phyloP scores from a whole-genome alignment of 78 protist species.

The Anaeramoeba flamelloides region DNA sequence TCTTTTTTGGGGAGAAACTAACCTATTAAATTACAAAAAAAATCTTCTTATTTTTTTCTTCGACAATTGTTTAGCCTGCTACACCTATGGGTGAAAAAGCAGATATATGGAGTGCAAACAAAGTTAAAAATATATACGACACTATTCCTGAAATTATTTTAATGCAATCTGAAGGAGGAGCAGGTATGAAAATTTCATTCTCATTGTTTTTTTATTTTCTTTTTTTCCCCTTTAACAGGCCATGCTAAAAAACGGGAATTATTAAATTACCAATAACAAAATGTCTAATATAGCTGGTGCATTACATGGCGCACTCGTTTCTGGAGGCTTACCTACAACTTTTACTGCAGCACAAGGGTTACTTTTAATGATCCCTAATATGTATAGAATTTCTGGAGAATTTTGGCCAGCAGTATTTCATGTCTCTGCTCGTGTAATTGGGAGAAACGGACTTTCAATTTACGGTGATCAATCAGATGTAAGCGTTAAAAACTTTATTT shows the following conservation, averaged over 20 bases:
- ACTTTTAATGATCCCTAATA: too few relatives aligned
- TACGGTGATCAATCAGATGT: conserved; percentile 50
- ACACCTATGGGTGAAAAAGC: conserved; percentile 34
- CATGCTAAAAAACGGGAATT: too few relatives aligned
- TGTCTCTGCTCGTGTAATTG: conserved; percentile 36
- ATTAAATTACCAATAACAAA: too few relatives aligned
- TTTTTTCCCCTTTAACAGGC: too few relatives aligned
- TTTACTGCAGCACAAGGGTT: conserved; percentile 31
- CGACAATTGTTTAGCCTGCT: too few relatives aligned
- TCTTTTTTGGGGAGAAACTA: too few relatives aligned
- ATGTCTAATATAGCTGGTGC: conserved; percentile 27
- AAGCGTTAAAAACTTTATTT: conserved; percentile 21
- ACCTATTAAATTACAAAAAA: too few relatives aligned
- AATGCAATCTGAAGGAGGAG: conserved; percentile 55
- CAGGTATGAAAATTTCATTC: too few relatives aligned
- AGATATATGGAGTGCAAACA: conserved; percentile 27
- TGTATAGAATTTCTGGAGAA: conserved; percentile 61
- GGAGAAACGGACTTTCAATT: conserved; percentile 35
- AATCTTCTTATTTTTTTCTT: too few relatives aligned
- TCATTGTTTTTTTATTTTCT: too few relatives aligned
- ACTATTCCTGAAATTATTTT: conserved; percentile 6
- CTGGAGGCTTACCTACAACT: conserved; percentile 19
- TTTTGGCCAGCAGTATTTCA: conserved; percentile 33
- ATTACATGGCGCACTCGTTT: conserved; percentile 23
- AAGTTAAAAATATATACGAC: conserved; percentile 34